phyloP scores from a whole-genome alignment of 2,329 filamentous ascomycete species.

The Neonectria punicea region DNA sequence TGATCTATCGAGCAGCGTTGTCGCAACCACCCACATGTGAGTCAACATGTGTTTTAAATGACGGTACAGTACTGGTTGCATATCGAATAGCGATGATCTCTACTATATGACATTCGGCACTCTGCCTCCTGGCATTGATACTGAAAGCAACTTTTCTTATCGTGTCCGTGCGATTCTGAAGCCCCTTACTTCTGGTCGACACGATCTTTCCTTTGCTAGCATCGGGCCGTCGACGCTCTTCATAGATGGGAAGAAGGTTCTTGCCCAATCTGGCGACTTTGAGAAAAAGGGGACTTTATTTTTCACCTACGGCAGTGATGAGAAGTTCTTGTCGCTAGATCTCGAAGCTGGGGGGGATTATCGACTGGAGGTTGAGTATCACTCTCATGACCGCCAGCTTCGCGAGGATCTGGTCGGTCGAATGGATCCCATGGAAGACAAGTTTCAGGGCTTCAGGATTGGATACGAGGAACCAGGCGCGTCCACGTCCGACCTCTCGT shows the following conservation, averaged over 20 bases:
- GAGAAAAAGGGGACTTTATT: not conserved
- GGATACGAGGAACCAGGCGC: too few species aligned
- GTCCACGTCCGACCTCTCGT: not conserved
- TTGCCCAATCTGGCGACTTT: not conserved
- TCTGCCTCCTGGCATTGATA: not conserved
- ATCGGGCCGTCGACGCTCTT: too few species aligned
- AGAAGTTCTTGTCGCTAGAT: too few species aligned
- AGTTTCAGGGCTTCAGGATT: too few species aligned
- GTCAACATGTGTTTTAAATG: not conserved
- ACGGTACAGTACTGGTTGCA: too few species aligned
- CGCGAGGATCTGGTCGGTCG: too few species aligned
- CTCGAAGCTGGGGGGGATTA: too few species aligned
- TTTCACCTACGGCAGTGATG: too few species aligned
- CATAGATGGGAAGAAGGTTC: not conserved
- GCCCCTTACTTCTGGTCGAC: not conserved
- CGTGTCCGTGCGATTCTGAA: not conserved
- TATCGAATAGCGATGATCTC: not conserved
- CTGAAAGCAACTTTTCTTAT: not conserved
- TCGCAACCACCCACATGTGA: not conserved
- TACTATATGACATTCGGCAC: not conserved
- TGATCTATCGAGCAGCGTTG: not conserved
- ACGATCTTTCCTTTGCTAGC: not conserved
- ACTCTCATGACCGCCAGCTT: too few species aligned
- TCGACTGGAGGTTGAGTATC: too few species aligned
- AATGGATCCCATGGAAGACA: too few species aligned